Evolutionary conservation across 176 grass and related monocot species (phyloP), one percentile per base, ranked within the genome.

Genomic region (sorghum (Sorghum bicolor)): DNA sequence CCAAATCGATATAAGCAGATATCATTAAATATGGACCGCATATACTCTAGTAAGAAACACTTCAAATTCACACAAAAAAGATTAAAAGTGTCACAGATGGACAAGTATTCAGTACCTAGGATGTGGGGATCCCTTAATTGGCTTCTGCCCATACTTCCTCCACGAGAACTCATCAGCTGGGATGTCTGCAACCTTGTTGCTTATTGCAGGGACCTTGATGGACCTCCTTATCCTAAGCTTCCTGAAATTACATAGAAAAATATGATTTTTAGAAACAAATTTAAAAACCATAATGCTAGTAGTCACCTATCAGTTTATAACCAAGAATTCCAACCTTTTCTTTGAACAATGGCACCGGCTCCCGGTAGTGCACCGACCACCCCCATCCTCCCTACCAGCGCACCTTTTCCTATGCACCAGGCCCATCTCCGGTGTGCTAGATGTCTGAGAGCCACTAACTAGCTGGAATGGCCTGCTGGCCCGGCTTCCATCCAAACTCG

Each of bases 81-180:
- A 76, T 50, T 68, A 22, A 39, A 38, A 66, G 16, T 3, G 77
- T 26, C 64, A 15, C 28, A 82, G 22, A 20, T 9, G 75, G 71
- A 48, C n/a, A 76, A 25, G 77, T 24, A 58, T 83, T 83, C 25
- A 38, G 71, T 92, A 98, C 96, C 96, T 98, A 82, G 96, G 96
- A 95, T 98, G 91, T 8, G 96, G 96, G 67, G 96, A 98, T 68
- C 96, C 96, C 63, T 98, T 98, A n/a, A 98, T 98, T 71, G 96
- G 96, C 68, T 98, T 98, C 89, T 98, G 96, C 15, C 96, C 96
- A 62, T 98, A 98, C 76, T 98, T 98, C 68, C 96, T 83, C 96
- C 96, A 98, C 0, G 96, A 95, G 90, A 92, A 98, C 55, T 98
- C 96, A 66, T 98, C 96, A 16, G 85, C 68, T 31, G 96, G 96